Conservation (phyloP, 1,139 yeast species). For the Kurtzmaniella natalensis region DNA sequence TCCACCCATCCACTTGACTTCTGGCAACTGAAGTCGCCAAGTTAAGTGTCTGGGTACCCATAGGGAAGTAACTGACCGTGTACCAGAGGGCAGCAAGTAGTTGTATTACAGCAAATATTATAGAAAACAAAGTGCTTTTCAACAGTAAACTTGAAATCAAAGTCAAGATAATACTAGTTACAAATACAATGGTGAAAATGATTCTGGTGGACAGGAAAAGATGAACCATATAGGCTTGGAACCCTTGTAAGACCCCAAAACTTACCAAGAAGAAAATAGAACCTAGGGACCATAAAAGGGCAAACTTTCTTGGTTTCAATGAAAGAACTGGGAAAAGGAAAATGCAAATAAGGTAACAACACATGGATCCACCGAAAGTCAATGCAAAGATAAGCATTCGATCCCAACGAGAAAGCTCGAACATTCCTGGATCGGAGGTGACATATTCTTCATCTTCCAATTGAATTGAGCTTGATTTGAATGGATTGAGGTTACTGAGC, state of each 20-base stretch:
- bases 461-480: slow-evolving; percentile 32
- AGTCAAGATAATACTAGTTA: slow-evolving; percentile 47
- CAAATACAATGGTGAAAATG: slow-evolving; percentile 46
- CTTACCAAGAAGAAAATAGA: slow-evolving; percentile 53
- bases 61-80: slow-evolving; percentile 59
- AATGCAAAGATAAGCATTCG: slow-evolving; percentile 53
- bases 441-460: slow-evolving; percentile 43
- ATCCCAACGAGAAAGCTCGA: slow-evolving; percentile 56
- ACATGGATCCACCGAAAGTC: slow-evolving; percentile 49
- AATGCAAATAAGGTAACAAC: slow-evolving; percentile 53
- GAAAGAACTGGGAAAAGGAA: slow-evolving; percentile 53
- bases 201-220: slow-evolving; percentile 48
- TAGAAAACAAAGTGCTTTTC: slow-evolving; percentile 45
- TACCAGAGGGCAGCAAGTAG: slow-evolving; percentile 51
- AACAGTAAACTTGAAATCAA: slow-evolving; percentile 43
- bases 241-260: slow-evolving; percentile 57
- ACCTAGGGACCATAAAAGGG: slow-evolving; percentile 59
- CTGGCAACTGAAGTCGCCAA: slow-evolving; percentile 54
- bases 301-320: slow-evolving; percentile 56
- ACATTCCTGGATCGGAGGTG: slow-evolving; percentile 42
- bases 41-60: slow-evolving; percentile 53
- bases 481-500: slow-evolving; percentile 38
- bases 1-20: slow-evolving; percentile 58
- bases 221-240: slow-evolving; percentile 43
- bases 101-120: slow-evolving; percentile 49